Conservation (phyloP, 768 basidiomycete species). For the Lactarius akahatsu region DNA sequence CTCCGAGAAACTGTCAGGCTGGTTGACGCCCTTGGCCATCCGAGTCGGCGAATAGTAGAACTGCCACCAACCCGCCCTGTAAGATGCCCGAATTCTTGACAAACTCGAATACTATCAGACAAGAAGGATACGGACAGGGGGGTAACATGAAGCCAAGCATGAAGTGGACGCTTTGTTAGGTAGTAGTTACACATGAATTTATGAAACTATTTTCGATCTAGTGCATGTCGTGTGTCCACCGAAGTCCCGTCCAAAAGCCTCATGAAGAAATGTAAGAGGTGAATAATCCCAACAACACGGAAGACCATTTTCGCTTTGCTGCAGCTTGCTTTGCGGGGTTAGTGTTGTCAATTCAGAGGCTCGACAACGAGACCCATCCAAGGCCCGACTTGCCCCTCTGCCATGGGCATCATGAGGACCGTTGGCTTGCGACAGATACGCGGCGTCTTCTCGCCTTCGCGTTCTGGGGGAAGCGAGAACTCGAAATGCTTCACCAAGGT, state of each 20-base stretch:
- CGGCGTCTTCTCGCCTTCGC: background rate
- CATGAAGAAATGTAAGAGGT: background rate
- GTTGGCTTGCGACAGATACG: slow-evolving; percentile 18
- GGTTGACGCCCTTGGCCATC: background rate
- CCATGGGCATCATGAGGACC: slow-evolving; percentile 21
- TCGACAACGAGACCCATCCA: slow-evolving; percentile 23
- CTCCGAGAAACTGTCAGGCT: background rate
- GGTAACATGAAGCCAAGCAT: too few relatives aligned
- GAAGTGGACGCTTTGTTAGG: background rate
- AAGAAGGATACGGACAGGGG: background rate
- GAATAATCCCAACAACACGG: background rate
- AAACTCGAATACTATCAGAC: background rate
- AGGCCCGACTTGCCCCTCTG: slow-evolving; percentile 10
- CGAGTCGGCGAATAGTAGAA: background rate
- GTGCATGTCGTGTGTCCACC: background rate
- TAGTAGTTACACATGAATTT: background rate
- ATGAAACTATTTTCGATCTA: background rate
- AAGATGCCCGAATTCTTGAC: background rate
- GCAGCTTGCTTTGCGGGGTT: background rate
- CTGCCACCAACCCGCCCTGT: background rate
- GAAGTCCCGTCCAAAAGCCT: background rate
- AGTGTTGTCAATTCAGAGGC: slow-evolving; percentile 3
- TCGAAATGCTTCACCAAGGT: slow-evolving; percentile 25
- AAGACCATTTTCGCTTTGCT: background rate
- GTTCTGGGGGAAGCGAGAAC: slow-evolving; percentile 9